These are phyloP conservation scores for Fusarium acutatum DNA, from an alignment of 2,329 filamentous ascomycete species.

Conservation along the genomic window DNA sequence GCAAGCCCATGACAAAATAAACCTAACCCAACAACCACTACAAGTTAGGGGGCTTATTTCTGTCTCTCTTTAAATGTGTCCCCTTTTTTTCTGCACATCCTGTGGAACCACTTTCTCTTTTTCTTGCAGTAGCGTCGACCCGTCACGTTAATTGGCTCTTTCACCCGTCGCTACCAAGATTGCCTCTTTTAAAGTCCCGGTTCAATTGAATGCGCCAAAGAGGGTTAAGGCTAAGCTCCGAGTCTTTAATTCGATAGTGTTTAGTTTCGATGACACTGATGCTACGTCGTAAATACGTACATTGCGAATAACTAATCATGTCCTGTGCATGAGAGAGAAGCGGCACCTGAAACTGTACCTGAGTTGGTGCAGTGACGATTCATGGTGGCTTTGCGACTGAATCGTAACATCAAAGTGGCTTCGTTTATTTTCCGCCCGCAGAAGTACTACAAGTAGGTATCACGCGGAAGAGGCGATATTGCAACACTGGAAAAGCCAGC, in stretches of 20 bases:
- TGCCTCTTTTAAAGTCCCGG: not conserved
- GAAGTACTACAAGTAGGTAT: not conserved
- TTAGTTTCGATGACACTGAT: not conserved
- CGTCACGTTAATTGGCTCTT: constrained; percentile 10
- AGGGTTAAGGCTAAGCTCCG: not conserved
- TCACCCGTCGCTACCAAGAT: not conserved
- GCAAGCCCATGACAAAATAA: not conserved
- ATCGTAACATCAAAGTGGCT: not conserved
- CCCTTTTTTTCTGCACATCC: constrained; percentile 12
- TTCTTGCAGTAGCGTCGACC: constrained; percentile 1
- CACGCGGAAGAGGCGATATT: not conserved
- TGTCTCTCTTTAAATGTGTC: not conserved
- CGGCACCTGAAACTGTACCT: not conserved
- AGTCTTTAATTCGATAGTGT: constrained; percentile 3
- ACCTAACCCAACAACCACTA: rapidly evolving
- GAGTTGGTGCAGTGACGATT: not conserved
- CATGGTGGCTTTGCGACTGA: not conserved
- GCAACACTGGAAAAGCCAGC: not conserved
- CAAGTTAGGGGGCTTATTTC: not conserved
- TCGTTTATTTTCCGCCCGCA: not conserved
- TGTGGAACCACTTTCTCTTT: not conserved
- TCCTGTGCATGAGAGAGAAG: not conserved
- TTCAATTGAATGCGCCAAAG: not conserved
- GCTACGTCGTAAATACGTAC: not conserved
- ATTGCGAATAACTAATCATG: not conserved